Evolutionary conservation across 208 protist genomes (phyloP).

Genomic region (Trypanosoma avium): DNA sequence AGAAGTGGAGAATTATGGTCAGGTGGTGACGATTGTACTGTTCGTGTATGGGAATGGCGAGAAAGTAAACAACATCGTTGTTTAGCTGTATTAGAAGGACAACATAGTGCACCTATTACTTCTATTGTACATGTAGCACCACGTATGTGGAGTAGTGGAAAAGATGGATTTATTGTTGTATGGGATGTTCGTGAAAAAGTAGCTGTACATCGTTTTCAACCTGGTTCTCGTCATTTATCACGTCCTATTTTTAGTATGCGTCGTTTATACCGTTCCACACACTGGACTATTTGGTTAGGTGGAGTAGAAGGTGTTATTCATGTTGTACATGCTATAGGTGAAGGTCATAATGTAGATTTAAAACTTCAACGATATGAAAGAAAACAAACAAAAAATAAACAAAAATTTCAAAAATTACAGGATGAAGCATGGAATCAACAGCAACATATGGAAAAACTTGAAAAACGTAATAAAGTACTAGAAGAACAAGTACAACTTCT

Average conservation of each 20-base stretch:
- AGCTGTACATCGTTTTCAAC: constrained; percentile 12
- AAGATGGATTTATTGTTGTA: constrained; percentile 56
- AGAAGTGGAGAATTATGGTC: constrained; percentile 64
- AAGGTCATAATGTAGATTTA: neutral
- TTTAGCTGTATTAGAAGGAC: constrained; percentile 34
- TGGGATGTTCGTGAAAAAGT: constrained; percentile 13
- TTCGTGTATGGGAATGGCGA: constrained; percentile 60
- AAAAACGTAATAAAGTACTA: constrained; percentile 18
- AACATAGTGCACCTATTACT: constrained; percentile 51
- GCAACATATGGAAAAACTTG: neutral
- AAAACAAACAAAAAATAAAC: neutral
- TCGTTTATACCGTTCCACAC: constrained; percentile 14
- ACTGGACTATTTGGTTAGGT: constrained; percentile 22
- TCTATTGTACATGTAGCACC: constrained; percentile 48
- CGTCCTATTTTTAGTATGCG: constrained; percentile 20
- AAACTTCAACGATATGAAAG: neutral
- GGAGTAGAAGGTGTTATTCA: constrained; percentile 13
- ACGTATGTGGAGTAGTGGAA: constrained; percentile 71
- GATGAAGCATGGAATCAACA: neutral
- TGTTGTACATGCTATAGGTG: neutral
- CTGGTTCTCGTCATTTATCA: neutral
- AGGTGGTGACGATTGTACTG: constrained; percentile 47
- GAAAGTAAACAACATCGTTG: constrained; percentile 2
- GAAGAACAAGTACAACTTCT: constrained; percentile 12
- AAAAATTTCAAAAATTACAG: neutral